Conservation (phyloP, 2,329 filamentous ascomycete species). For the Scortechinia acanthostroma region DNA sequence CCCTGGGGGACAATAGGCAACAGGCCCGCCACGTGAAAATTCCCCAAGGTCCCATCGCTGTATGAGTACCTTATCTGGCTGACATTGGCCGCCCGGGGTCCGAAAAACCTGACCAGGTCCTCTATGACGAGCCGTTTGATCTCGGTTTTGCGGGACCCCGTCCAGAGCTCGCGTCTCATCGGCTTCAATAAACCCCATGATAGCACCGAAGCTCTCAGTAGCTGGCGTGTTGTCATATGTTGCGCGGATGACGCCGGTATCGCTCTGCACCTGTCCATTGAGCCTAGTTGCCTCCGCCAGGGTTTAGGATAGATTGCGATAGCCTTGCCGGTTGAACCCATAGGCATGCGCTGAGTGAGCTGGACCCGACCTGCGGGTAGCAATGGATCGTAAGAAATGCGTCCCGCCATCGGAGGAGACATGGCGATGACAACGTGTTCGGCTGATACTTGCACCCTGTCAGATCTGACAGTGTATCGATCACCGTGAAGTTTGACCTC, state of each 20-base stretch:
- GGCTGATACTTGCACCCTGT: neutral
- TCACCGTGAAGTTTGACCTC: neutral
- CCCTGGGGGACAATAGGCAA: conserved; percentile 9
- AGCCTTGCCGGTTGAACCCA: conserved; percentile 9
- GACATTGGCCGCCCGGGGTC: conserved; percentile 6
- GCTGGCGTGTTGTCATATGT: conserved; percentile 12
- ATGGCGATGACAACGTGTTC: neutral
- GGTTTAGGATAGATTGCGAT: conserved; percentile 8
- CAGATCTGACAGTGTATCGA: neutral
- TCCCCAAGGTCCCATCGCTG: conserved; percentile 13
- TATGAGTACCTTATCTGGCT: conserved; percentile 10
- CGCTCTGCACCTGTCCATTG: conserved; percentile 10
- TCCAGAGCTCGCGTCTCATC: conserved; percentile 13
- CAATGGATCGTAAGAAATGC: neutral
- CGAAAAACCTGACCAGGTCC: neutral
- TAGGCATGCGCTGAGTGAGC: neutral
- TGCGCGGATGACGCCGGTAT: conserved; percentile 9
- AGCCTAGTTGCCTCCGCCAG: conserved; percentile 11
- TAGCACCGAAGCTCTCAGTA: conserved; percentile 11
- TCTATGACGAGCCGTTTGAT: conserved; percentile 4
- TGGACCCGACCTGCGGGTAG: neutral
- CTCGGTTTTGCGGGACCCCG: conserved; percentile 8
- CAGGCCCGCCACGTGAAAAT: conserved; percentile 13
- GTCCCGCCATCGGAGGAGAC: neutral
- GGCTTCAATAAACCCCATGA: conserved; percentile 16